Percentiles rank a stretch among this genome's conserved stretches.
Conservation (phyloP, 2,329 filamentous ascomycete genomes). For the Acephala macrosclerotiorum region DNA sequence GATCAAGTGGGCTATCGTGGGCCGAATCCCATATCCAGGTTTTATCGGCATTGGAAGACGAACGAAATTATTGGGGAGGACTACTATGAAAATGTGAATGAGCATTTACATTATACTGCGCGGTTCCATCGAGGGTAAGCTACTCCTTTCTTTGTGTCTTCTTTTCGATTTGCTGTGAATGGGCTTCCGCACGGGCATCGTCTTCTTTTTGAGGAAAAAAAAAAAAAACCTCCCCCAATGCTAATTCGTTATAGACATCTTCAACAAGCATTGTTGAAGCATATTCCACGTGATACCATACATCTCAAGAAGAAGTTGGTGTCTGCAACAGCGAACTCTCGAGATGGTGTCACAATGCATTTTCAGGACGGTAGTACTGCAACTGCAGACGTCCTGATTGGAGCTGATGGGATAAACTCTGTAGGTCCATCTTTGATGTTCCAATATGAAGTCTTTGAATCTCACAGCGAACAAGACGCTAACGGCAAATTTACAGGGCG, state of each 20-base stretch:
- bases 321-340: constrained; percentile 21
- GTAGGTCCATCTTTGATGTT: constrained; percentile 30
- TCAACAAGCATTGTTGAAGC: constrained; percentile 44
- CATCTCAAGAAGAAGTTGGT: constrained; percentile 44
- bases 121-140: constrained; percentile 47
- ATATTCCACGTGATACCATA: constrained; percentile 43
- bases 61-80: constrained; percentile 47
- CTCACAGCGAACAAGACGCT: background rate
- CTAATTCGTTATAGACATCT: too few species aligned
- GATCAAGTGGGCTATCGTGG: constrained; percentile 46
- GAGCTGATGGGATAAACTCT: constrained; percentile 49
- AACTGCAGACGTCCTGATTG: constrained; percentile 44
- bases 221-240: too few species aligned
- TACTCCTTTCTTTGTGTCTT: too few species aligned
- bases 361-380: constrained; percentile 44
- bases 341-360: constrained; percentile 36
- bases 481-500: constrained; percentile 26
- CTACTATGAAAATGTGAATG: constrained; percentile 41
- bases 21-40: constrained; percentile 40
- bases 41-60: constrained; percentile 49
- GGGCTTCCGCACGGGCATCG: too few species aligned
- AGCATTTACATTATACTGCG: constrained; percentile 45
- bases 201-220: too few species aligned
- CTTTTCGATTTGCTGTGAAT: too few species aligned
- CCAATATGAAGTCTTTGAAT: background rate